These are phyloP conservation scores for Trifolium fragiferum DNA, from an alignment of 306 rosid genomes.

Conservation along the genomic window DNA sequence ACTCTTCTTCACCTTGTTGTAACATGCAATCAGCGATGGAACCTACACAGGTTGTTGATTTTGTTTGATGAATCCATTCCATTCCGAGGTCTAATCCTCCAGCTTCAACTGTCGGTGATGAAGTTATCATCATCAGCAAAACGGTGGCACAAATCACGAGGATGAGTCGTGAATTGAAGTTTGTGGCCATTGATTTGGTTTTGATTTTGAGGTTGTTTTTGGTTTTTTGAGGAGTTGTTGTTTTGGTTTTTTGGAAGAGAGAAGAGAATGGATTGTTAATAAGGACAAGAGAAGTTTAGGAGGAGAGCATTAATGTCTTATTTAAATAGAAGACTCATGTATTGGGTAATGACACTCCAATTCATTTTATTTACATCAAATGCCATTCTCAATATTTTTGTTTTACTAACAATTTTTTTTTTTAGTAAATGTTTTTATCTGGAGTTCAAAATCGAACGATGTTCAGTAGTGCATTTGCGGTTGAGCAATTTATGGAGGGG, in stretches of 20 bases:
- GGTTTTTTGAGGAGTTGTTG: neutral
- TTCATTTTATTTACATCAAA: neutral
- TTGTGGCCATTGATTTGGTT: conserved; percentile 53
- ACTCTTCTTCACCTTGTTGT: conserved; percentile 59
- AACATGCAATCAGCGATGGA: conserved; percentile 69
- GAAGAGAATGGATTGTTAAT: neutral
- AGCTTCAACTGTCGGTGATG: conserved; percentile 51
- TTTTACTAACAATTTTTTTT: no score
- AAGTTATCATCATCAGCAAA: conserved; percentile 29
- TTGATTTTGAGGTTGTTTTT: neutral
- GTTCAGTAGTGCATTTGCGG: no score
- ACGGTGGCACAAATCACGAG: conserved; percentile 66
- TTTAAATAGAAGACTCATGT: neutral
- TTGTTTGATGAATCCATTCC: conserved; percentile 49
- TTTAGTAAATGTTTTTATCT: no score
- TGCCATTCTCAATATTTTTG: neutral
- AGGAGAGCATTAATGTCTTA: neutral
- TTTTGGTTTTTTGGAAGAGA: neutral
- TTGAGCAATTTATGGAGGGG: no score
- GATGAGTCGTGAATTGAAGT: conserved; percentile 27
- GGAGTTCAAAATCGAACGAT: no score
- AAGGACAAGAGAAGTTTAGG: neutral
- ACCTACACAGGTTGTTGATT: conserved; percentile 55
- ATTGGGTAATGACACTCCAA: neutral
- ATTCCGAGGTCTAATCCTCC: conserved; percentile 51